Percentiles rank a stretch among this genome's conserved stretches.
These are phyloP conservation scores for Angomonas desouzai DNA, from an alignment of 208 protist genomes.

Conservation along the genomic window DNA sequence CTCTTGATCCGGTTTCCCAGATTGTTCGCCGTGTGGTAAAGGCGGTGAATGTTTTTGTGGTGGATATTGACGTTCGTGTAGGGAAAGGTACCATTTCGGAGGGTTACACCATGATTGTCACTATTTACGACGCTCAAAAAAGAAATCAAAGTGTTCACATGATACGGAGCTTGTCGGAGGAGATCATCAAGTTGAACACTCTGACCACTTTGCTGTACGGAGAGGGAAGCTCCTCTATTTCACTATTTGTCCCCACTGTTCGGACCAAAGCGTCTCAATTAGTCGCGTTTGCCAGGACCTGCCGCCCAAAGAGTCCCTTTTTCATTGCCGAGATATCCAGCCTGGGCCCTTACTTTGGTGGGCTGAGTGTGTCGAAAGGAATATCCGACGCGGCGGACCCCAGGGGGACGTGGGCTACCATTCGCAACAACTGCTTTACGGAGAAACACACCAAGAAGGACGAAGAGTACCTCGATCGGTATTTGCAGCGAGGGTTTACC, in stretches of 20 bases:
- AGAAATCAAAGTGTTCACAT: conserved; percentile 77
- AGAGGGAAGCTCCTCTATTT: conserved; percentile 86
- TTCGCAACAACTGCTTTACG: conserved; percentile 71
- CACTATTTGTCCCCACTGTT: conserved; percentile 81
- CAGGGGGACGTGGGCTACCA: conserved; percentile 61
- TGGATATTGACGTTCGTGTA: conserved; percentile 86
- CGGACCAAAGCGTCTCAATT: conserved; percentile 72
- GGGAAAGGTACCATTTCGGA: conserved; percentile 85
- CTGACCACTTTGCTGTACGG: conserved; percentile 86
- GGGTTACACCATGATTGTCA: conserved; percentile 90
- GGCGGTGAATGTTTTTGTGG: conserved; percentile 87
- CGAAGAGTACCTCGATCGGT: conserved; percentile 69
- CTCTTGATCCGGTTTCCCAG: conserved; percentile 82
- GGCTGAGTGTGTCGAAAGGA: conserved; percentile 53
- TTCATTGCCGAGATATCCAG: conserved; percentile 81
- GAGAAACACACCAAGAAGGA: conserved; percentile 44
- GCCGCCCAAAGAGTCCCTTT: conserved; percentile 88
- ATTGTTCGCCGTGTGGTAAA: conserved; percentile 88
- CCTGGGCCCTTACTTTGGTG: conserved; percentile 68
- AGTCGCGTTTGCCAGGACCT: conserved; percentile 84
- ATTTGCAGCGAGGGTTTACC: conserved; percentile 75
- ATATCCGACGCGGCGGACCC: conserved; percentile 60
- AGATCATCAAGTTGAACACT: conserved; percentile 75
- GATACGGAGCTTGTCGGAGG: conserved; percentile 85
- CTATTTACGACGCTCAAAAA: conserved; percentile 86